These are phyloP conservation scores for Blastobotrys indianensis DNA, from an alignment of 1,139 yeast species.

Conservation along the genomic window DNA sequence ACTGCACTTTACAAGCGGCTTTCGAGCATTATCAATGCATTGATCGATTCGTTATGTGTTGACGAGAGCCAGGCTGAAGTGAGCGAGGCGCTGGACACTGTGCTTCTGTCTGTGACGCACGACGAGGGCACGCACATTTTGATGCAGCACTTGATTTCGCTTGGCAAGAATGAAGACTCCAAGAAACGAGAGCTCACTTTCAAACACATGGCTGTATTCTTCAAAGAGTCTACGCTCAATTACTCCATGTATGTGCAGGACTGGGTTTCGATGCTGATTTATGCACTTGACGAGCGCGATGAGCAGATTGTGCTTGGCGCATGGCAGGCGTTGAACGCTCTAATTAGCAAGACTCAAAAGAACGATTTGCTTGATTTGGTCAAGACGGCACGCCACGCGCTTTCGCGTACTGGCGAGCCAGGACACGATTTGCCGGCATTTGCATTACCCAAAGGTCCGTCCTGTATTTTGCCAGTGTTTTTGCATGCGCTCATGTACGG, in stretches of 20 bases:
- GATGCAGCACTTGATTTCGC: slow-evolving; percentile 69
- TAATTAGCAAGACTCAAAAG: slow-evolving; percentile 55
- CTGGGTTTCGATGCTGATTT: slow-evolving; percentile 63
- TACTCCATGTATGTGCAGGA: slow-evolving; percentile 71
- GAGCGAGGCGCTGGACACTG: slow-evolving; percentile 56
- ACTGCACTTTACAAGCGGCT: slow-evolving; percentile 69
- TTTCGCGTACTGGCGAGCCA: slow-evolving; percentile 57
- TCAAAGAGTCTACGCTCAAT: slow-evolving; percentile 58
- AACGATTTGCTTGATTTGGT: slow-evolving; percentile 71
- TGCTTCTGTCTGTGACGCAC: slow-evolving; percentile 64
- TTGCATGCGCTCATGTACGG: slow-evolving; percentile 97
- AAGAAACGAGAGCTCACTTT: slow-evolving; percentile 61
- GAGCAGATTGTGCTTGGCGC: slow-evolving; percentile 59
- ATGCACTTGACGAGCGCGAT: slow-evolving; percentile 68
- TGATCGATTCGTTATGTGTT: slow-evolving; percentile 54
- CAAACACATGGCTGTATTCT: slow-evolving; percentile 66
- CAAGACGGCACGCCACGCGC: slow-evolving; percentile 69
- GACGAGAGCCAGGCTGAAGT: slow-evolving; percentile 39
- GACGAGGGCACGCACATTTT: slow-evolving; percentile 83
- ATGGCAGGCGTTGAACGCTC: slow-evolving; percentile 58
- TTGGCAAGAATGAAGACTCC: slow-evolving; percentile 72
- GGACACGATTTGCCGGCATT: slow-evolving; percentile 73
- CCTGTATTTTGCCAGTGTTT: slow-evolving; percentile 82
- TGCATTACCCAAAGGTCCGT: slow-evolving; percentile 76
- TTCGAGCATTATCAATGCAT: slow-evolving; percentile 62